Evolutionary conservation across 495 filamentous ascomycete genomes (phyloP).

Genomic region (Amphirosellinia nigrospora): DNA sequence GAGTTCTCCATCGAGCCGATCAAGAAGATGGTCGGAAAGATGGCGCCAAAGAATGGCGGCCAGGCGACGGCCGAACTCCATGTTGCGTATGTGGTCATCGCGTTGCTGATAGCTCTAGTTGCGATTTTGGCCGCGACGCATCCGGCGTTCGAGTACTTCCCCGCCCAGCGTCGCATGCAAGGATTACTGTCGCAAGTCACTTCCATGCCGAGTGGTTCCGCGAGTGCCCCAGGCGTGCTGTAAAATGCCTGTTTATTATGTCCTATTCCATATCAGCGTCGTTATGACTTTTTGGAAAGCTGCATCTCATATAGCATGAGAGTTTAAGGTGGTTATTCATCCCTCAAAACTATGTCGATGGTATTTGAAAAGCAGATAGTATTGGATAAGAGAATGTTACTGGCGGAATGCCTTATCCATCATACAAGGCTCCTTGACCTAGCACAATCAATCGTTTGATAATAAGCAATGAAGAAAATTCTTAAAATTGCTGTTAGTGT

Average conservation of each 20-base stretch:
- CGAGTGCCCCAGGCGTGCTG: slow-evolving; percentile 29
- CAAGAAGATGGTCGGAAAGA: slow-evolving; percentile 57
- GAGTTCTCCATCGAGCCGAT: slow-evolving; percentile 53
- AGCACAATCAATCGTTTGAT: background rate
- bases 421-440: background rate
- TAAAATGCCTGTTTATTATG: background rate
- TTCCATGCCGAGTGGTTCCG: slow-evolving; percentile 28
- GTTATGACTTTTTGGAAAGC: background rate
- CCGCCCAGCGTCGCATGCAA: slow-evolving; percentile 31
- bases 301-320: background rate
- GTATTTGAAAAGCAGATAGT: background rate
- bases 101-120: slow-evolving; percentile 30
- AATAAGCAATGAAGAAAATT: background rate
- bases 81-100: slow-evolving; percentile 34
- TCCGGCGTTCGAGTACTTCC: slow-evolving; percentile 35
- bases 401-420: background rate
- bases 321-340: background rate
- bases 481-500: background rate
- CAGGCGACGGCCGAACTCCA: slow-evolving; percentile 23
- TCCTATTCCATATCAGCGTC: background rate
- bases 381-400: background rate
- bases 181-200: slow-evolving; percentile 29
- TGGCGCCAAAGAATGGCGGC: slow-evolving; percentile 35
- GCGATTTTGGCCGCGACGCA: slow-evolving; percentile 37
- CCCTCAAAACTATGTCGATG: background rate